phyloP scores from a whole-genome alignment of 441 rosid genomes.

The Populus hybrid region DNA sequence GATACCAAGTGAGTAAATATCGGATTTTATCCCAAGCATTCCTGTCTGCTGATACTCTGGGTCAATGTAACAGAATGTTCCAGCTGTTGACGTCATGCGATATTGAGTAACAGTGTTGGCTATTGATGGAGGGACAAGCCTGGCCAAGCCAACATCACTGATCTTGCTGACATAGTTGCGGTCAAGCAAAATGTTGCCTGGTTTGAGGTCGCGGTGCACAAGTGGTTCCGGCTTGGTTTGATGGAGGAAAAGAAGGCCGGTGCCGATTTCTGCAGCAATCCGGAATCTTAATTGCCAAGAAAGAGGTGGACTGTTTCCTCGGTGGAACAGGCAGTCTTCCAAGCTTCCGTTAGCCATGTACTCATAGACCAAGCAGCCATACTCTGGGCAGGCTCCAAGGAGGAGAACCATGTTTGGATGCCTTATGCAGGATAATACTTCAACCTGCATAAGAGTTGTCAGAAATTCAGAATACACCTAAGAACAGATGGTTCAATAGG shows the following conservation, averaged over 20 bases:
- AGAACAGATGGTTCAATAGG: neutral
- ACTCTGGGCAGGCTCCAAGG: conserved; percentile 80
- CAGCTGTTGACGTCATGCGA: conserved; percentile 83
- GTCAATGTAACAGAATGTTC: conserved; percentile 88
- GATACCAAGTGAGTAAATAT: conserved; percentile 74
- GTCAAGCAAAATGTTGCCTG: conserved; percentile 82
- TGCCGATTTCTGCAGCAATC: conserved; percentile 80
- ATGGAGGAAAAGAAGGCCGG: conserved; percentile 86
- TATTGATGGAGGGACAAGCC: conserved; percentile 81
- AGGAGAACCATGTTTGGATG: conserved; percentile 96
- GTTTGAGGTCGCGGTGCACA: conserved; percentile 87
- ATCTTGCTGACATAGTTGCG: conserved; percentile 84
- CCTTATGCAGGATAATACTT: conserved; percentile 70
- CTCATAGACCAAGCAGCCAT: conserved; percentile 82
- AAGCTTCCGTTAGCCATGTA: conserved; percentile 88
- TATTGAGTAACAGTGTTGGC: conserved; percentile 66
- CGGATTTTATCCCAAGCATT: conserved; percentile 79
- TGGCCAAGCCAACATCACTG: conserved; percentile 80
- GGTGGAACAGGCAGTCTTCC: conserved; percentile 63
- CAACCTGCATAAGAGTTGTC: conserved; percentile 43
- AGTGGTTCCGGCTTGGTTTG: conserved; percentile 89
- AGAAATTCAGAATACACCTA: neutral
- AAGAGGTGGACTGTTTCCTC: conserved; percentile 49
- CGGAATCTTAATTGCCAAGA: conserved; percentile 71
- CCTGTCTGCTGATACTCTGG: conserved; percentile 94